phyloP scores from a whole-genome alignment of 2,329 filamentous ascomycete genomes.

The Trichoderma oligosporum region DNA sequence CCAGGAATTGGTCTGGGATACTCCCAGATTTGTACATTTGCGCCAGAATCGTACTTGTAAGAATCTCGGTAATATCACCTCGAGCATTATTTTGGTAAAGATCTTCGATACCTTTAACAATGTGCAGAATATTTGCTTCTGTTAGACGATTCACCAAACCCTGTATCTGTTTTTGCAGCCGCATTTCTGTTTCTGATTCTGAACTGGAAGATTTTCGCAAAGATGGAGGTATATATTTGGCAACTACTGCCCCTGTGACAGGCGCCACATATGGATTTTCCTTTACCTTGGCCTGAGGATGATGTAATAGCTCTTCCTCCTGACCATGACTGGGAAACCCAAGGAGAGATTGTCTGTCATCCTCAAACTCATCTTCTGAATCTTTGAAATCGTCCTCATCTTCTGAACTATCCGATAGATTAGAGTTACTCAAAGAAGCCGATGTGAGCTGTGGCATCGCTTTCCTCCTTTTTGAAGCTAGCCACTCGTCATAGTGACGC shows the following conservation, averaged over 20 bases:
- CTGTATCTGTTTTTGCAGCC: slow-evolving; percentile 75
- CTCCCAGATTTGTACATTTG: slow-evolving; percentile 74
- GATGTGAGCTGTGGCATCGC: slow-evolving; percentile 23
- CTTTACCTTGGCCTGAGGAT: slow-evolving; percentile 47
- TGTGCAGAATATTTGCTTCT: slow-evolving; percentile 82
- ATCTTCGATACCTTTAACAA: slow-evolving; percentile 75
- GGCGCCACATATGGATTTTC: slow-evolving; percentile 93
- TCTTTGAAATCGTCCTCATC: slow-evolving; percentile 28
- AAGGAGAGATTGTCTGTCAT: slow-evolving; percentile 36
- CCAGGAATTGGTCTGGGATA: slow-evolving; percentile 83
- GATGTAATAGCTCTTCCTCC: slow-evolving; percentile 25
- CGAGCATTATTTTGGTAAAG: slow-evolving; percentile 80
- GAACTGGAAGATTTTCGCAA: slow-evolving; percentile 61
- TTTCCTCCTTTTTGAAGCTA: slow-evolving; percentile 47
- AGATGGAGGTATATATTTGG: slow-evolving; percentile 89
- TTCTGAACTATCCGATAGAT: slow-evolving; percentile 19
- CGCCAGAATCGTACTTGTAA: slow-evolving; percentile 74
- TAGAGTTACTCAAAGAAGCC: slow-evolving; percentile 24
- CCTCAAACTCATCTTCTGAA: slow-evolving; percentile 28
- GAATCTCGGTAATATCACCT: slow-evolving; percentile 78
- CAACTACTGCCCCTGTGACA: slow-evolving; percentile 40
- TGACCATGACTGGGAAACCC: slow-evolving; percentile 38
- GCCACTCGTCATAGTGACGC: slow-evolving; percentile 56
- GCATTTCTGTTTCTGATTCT: slow-evolving; percentile 62
- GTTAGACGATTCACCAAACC: slow-evolving; percentile 90